These are phyloP conservation scores for Penicillium goetzii DNA, from an alignment of 495 filamentous ascomycete genomes.

Conservation along the genomic window DNA sequence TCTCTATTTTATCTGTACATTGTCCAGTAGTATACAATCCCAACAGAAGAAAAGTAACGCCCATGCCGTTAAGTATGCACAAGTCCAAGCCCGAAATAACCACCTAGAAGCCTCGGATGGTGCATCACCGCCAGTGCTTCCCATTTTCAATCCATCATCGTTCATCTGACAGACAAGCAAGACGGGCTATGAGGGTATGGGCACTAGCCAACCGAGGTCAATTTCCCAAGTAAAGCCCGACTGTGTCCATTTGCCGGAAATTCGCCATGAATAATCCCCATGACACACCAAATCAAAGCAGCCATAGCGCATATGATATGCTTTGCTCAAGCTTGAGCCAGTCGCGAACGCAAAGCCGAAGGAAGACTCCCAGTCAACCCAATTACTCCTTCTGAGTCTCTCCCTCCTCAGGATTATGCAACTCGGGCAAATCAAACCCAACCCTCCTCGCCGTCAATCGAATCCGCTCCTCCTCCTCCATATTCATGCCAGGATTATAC, in stretches of 20 bases:
- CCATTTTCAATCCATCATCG: background rate
- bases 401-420: constrained; percentile 30
- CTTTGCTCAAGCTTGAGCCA: too few relatives aligned
- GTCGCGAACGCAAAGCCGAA: background rate
- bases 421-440: constrained; percentile 78
- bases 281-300: background rate
- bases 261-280: background rate
- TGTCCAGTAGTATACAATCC: constrained; percentile 19
- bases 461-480: constrained; percentile 84
- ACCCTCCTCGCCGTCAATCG: constrained; percentile 83
- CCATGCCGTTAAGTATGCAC: constrained; percentile 14
- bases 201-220: background rate
- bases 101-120: background rate
- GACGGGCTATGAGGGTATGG: background rate
- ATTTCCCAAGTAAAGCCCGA: background rate
- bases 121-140: background rate
- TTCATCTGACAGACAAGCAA: background rate
- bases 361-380: background rate
- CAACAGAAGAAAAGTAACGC: constrained; percentile 14
- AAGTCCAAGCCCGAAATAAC: background rate
- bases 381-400: constrained; percentile 19
- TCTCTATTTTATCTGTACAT: constrained; percentile 16
- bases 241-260: background rate
- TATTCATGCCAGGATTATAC: constrained; percentile 87
- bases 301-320: background rate